Percentiles rank a stretch among this genome's conserved stretches.
phyloP scores from a whole-genome alignment of 106 monocot genomes.

The Posidonia australis region DNA sequence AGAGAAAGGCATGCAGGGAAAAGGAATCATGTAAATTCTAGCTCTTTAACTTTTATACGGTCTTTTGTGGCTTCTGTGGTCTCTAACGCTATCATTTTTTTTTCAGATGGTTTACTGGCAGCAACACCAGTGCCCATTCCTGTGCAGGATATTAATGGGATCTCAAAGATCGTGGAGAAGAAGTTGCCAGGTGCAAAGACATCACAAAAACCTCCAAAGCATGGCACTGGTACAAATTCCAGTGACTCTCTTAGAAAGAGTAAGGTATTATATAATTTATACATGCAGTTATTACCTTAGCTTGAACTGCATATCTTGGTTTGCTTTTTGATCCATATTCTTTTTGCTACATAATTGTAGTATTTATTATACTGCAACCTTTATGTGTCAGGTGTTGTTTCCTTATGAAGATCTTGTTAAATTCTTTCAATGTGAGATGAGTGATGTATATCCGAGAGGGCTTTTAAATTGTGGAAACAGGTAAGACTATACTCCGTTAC shows the following conservation, averaged over 20 bases:
- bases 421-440: constrained; percentile 67
- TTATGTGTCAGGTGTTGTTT: constrained; percentile 37
- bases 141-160: constrained; percentile 15
- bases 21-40: constrained; percentile 37
- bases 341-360: no score
- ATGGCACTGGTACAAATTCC: constrained; percentile 11
- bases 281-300: no score
- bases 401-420: constrained; percentile 79
- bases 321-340: no score
- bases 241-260: constrained; percentile 28
- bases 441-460: constrained; percentile 68
- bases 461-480: constrained; percentile 96
- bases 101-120: constrained; percentile 7
- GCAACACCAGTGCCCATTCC: constrained; percentile 7
- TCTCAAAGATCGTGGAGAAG: constrained; percentile 6
- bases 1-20: constrained; percentile 18
- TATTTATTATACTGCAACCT: neutral
- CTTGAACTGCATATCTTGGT: no score
- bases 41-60: neutral
- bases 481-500: constrained; percentile 18
- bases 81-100: no score
- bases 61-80: constrained; percentile 5
- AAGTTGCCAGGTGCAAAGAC: constrained; percentile 25
- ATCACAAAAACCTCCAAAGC: constrained; percentile 31
- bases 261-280: constrained; percentile 31